phyloP scores from a whole-genome alignment of 83 land plant genomes.

The Diphasiastrum complanatum region DNA sequence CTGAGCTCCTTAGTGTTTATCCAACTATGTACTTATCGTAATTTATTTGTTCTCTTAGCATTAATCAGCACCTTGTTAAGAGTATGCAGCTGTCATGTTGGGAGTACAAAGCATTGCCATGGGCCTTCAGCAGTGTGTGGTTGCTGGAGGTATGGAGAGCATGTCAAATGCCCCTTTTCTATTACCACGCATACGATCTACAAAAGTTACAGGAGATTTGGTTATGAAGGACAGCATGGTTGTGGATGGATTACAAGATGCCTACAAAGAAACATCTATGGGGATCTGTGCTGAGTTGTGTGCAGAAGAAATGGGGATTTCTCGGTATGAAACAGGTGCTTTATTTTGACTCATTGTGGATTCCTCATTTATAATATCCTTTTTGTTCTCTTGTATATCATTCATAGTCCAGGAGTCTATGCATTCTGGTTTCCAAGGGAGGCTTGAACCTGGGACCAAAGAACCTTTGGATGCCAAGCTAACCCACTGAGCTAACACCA shows the following conservation, averaged over 20 bases:
- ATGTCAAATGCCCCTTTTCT: constrained; percentile 39
- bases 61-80: no score
- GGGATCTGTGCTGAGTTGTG: constrained; percentile 30
- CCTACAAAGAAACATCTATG: constrained; percentile 23
- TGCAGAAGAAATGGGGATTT: constrained; percentile 34
- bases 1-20: no score
- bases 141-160: constrained; percentile 40
- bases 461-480: no score
- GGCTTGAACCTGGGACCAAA: no score
- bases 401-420: no score
- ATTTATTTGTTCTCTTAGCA: no score
- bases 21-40: no score
- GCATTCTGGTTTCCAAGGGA: no score
- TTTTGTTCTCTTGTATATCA: no score
- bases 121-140: constrained; percentile 27
- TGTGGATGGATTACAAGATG: constrained; percentile 28
- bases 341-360: neutral
- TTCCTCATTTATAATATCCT: no score
- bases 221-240: constrained; percentile 23
- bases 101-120: constrained; percentile 34
- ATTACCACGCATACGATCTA: constrained; percentile 15
- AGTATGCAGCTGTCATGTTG: constrained; percentile 32
- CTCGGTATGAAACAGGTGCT: constrained; percentile 32
- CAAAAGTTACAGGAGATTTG: constrained; percentile 22
- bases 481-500: no score